Conservation (phyloP, 805 yeast species). For the Hanseniaspora nectarophila region DNA sequence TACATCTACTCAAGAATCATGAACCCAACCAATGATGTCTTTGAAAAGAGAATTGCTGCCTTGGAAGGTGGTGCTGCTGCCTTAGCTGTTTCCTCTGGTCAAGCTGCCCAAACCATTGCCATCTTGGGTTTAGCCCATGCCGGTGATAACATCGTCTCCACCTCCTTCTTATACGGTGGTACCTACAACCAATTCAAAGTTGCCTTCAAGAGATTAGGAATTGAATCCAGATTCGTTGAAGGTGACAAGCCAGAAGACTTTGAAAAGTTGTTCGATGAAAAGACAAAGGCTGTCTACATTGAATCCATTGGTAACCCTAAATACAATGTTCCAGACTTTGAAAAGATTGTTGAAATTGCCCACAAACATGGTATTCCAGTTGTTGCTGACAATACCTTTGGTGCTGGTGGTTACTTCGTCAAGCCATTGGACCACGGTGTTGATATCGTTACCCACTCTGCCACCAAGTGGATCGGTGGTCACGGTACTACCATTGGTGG, state of each 20-base stretch:
- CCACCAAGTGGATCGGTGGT: constrained; percentile 97
- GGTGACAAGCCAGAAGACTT: constrained; percentile 69
- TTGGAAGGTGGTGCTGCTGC: constrained; percentile 89
- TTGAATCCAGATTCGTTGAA: constrained; percentile 70
- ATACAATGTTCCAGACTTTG: constrained; percentile 85
- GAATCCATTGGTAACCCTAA: constrained; percentile 91
- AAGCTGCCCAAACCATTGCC: constrained; percentile 86
- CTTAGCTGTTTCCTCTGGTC: constrained; percentile 85
- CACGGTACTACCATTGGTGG: constrained; percentile 95
- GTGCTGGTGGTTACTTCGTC: constrained; percentile 86
- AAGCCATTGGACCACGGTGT: constrained; percentile 83
- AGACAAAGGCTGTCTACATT: constrained; percentile 78
- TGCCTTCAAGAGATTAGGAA: constrained; percentile 77
- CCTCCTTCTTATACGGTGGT: constrained; percentile 87
- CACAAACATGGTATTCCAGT: constrained; percentile 81
- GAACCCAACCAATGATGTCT: constrained; percentile 87
- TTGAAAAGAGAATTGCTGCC: constrained; percentile 85
- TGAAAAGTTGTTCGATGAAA: constrained; percentile 61
- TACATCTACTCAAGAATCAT: constrained; percentile 78
- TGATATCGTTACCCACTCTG: constrained; percentile 84
- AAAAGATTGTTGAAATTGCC: constrained; percentile 58
- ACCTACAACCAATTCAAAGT: constrained; percentile 92
- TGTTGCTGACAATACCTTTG: constrained; percentile 91
- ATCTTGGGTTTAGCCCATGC: constrained; percentile 69
- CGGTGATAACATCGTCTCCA: constrained; percentile 83